A percentile compares a stretch with the other conserved stretches of the same genome.
Conservation (phyloP, 2,329 filamentous ascomycete species). For the Talaromyces sp. region DNA sequence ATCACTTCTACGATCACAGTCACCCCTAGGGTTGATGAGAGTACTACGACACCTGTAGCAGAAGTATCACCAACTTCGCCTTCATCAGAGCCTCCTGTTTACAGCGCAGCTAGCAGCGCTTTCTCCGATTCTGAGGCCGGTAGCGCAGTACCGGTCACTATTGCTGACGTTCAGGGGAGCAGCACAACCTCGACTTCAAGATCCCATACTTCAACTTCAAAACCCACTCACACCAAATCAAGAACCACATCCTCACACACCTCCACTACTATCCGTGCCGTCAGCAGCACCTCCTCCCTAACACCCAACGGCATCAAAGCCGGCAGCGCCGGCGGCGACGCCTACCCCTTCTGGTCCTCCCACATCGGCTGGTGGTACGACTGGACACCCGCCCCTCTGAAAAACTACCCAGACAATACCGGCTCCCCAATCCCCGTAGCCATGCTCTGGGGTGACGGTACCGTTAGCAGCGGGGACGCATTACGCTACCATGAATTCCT, state of each 20-base stretch:
- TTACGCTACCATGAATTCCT: conserved; percentile 1
- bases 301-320: conserved; percentile 14
- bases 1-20: background rate
- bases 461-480: background rate
- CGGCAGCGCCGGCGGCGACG: conserved; percentile 12
- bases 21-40: background rate
- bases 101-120: background rate
- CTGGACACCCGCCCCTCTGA: background rate
- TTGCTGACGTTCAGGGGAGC: background rate
- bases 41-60: background rate
- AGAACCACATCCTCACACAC: background rate
- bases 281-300: background rate
- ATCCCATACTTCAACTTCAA: background rate
- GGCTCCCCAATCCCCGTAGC: background rate
- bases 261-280: no score
- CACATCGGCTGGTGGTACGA: conserved; percentile 16
- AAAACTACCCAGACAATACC: conserved; percentile 5
- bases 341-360: conserved; percentile 6
- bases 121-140: background rate
- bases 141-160: background rate
- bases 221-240: no score
- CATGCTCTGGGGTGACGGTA: conserved; percentile 14
- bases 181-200: background rate
- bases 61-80: background rate
- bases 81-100: background rate